Base-by-base conservation (phyloP, 495 filamentous ascomycete species). In the Glarea lozoyensis region DNA sequence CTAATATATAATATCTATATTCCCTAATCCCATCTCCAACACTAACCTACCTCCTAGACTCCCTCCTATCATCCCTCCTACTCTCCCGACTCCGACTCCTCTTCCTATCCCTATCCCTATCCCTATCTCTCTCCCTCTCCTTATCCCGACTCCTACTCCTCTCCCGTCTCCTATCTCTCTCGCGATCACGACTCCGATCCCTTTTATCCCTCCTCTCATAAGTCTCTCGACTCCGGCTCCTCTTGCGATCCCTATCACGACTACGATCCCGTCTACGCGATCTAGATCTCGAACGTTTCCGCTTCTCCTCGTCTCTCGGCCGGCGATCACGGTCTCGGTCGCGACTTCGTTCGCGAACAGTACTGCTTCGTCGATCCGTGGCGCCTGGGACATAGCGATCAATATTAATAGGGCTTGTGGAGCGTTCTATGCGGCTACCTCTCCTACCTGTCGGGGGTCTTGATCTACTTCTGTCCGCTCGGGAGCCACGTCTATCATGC, bases 361-460 rank as follows among this genome's bases (percentile, higher is more conserved):
- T 32, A 3, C 20, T 42, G n/a, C 45, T 38, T 24, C 41, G 48
- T 21, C 37, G 18, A 2, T 34, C 19, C 10, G 36, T 38, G 19
- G 42, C 59, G n/a, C 44, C 50, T 13, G 73, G 73, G n/a, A 75
- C 65, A 47, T 78, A 76, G 5, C 73, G 67, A 55, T 78, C 72
- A 47, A 73, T 70, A 6, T 75, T 67, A 20, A 48, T 34, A n/a
- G 50, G 54, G 35, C 43, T 66, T 50, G 23, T 66, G 59, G 30
- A 72, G 62, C 51, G 73, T 66, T 46, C 60, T 50, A 53, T 68
- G 60, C 27, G 62, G 59, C 46, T 73, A 53, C 36, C 42, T 10
- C 53, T 34, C 41, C 53, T 46, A 12, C 16, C 46, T 13, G 22
- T 70, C 10, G 43, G 23, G 13, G 39, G 36, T 18, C 54, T 17